phyloP scores from a whole-genome alignment of 2,329 filamentous ascomycete species.

The Scedosporium boydii region DNA sequence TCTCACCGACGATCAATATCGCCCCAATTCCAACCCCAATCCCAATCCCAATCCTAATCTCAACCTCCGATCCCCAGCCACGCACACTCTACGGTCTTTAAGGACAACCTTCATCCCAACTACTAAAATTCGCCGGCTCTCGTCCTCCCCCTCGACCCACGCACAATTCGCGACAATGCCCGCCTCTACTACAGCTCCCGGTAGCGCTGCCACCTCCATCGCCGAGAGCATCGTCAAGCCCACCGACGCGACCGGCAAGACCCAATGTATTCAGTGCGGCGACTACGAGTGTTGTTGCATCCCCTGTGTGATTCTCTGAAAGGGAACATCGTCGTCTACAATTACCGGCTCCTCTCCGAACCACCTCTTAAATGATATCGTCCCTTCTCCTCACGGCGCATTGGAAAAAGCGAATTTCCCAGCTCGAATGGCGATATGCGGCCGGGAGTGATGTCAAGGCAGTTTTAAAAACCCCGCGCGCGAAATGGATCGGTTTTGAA shows the following conservation, averaged over 20 bases:
- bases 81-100: too few relatives aligned
- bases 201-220: constrained; percentile 37
- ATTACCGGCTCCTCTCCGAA: neutral
- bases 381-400: too few relatives aligned
- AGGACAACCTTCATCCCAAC: neutral
- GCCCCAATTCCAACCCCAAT: neutral
- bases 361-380: too few relatives aligned
- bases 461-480: too few relatives aligned
- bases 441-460: too few relatives aligned
- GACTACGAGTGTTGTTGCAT: constrained; percentile 46
- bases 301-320: constrained; percentile 35
- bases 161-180: neutral
- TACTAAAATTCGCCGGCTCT: neutral
- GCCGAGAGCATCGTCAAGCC: constrained; percentile 42
- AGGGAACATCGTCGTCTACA: neutral
- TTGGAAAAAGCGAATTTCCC: too few relatives aligned
- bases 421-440: too few relatives aligned
- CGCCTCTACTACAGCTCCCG: constrained; percentile 35
- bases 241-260: constrained; percentile 28
- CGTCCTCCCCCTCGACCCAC: neutral
- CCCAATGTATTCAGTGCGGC: constrained; percentile 40
- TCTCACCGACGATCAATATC: too few relatives aligned
- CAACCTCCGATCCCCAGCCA: neutral
- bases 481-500: too few relatives aligned
- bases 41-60: neutral